phyloP scores from a whole-genome alignment of 352 stramenopile genomes.

The Sclerospora graminicola region DNA sequence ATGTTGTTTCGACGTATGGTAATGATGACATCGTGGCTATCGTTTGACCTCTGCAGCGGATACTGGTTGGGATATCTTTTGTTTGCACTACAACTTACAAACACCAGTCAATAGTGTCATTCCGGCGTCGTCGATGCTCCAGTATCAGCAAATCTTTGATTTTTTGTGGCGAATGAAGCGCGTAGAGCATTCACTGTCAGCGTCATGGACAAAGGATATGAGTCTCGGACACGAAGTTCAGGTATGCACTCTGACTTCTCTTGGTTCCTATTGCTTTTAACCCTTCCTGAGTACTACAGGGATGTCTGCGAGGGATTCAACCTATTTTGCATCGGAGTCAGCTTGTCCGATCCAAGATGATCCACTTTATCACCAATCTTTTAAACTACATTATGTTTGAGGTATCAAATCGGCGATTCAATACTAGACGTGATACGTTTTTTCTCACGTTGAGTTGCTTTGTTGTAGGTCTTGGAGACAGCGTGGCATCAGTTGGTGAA shows the following conservation, averaged over 20 bases:
- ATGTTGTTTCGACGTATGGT: neutral
- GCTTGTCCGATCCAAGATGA: slow-evolving; percentile 94
- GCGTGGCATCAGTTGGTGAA: slow-evolving; percentile 91
- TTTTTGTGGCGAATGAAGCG: slow-evolving; percentile 88
- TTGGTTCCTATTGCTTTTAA: slow-evolving; percentile 1
- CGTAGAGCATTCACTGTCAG: slow-evolving; percentile 88
- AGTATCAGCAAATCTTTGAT: slow-evolving; percentile 87
- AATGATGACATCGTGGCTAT: neutral
- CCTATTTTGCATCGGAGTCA: slow-evolving; percentile 89
- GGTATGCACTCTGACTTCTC: slow-evolving; percentile 16
- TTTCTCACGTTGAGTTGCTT: neutral
- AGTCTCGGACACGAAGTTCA: slow-evolving; percentile 91
- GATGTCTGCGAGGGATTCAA: slow-evolving; percentile 40
- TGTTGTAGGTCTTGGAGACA: slow-evolving; percentile 75
- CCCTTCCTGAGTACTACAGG: slow-evolving; percentile 23
- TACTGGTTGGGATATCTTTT: slow-evolving; percentile 92
- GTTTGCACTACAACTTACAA: slow-evolving; percentile 83
- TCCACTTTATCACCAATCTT: slow-evolving; percentile 96
- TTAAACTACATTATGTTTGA: slow-evolving; percentile 99
- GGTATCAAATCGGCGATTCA: slow-evolving; percentile 13
- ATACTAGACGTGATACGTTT: neutral
- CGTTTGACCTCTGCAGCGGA: slow-evolving; percentile 36
- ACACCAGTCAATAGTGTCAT: slow-evolving; percentile 85
- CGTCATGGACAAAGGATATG: slow-evolving; percentile 95
- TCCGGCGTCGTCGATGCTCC: slow-evolving; percentile 69